phyloP scores from a whole-genome alignment of 1,284 basidiomycete species.

The Ganoderma meredithae region DNA sequence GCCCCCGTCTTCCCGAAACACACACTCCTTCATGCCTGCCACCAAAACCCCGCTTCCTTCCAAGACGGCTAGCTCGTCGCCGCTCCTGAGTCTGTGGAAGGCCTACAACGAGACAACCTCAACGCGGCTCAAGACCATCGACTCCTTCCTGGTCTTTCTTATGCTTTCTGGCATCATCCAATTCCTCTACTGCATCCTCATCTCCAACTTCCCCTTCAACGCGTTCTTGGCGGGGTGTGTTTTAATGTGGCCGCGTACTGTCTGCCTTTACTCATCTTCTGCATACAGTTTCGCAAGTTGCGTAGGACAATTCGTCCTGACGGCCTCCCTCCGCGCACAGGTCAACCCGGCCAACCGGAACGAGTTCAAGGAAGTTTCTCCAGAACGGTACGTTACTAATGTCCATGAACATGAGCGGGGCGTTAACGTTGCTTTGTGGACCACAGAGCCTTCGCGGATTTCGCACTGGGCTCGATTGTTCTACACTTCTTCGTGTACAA shows the following conservation, averaged over 20 bases:
- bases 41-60: conserved; percentile 20
- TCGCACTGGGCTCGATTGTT: conserved; percentile 91
- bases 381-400: conserved; percentile 77
- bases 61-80: conserved; percentile 37
- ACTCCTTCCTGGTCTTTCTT: conserved; percentile 92
- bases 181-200: conserved; percentile 90
- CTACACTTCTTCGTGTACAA: conserved; percentile 99
- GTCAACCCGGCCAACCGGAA: conserved; percentile 85
- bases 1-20: conserved; percentile 17
- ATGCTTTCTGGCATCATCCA: conserved; percentile 91
- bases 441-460: conserved; percentile 93
- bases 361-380: conserved; percentile 91
- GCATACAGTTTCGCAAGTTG: conserved; percentile 84
- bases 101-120: conserved; percentile 85
- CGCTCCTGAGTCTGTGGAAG: conserved; percentile 72
- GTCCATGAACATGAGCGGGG: conserved; percentile 29
- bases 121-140: conserved; percentile 90
- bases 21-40: conserved; percentile 29
- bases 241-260: conserved; percentile 17
- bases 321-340: conserved; percentile 91
- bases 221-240: conserved; percentile 94
- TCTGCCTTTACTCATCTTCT: background rate
- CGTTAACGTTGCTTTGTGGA: background rate
- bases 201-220: conserved; percentile 97
- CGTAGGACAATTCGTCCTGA: conserved; percentile 96